Evolutionary conservation across 2,329 filamentous ascomycete species (phyloP), one percentile per base, ranked within the genome.

Genomic region (Tolypocladium sp.): DNA sequence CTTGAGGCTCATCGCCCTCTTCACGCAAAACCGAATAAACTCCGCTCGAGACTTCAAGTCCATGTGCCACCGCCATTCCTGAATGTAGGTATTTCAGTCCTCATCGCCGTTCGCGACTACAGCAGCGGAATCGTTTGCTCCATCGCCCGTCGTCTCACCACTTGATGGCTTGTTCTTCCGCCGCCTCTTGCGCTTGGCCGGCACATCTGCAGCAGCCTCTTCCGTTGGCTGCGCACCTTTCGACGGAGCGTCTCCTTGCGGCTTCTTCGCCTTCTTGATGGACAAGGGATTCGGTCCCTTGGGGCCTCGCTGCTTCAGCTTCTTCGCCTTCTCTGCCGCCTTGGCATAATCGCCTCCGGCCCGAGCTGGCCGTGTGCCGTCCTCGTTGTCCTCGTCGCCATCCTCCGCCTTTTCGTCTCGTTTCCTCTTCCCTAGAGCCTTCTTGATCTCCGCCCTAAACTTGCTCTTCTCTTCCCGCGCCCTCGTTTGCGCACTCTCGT

Each of bases 261-360:
- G 69, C 69, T 83, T 84, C 76, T 88, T 89, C 35, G 81, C 64
- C 74, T 90, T 91, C 77, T 88, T 88, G 57, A 89, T 78, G 56
- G 86, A 82, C 58, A 91, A 73, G 10, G 88, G 88, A 70, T 91
- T 91, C 1, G 87, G 87, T 25, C 82, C 85, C 70, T 89, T 90
- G 4, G 79, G 81, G 1, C 87, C 88, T 60, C 80, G 82, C 27
- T 68, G 69, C 68, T 80, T 82, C 70, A 80, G 83, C 69, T 83
- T 85, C 71, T 85, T 81, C 67, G 78, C 78, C 68, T 73, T 75
- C 60, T 73, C 67, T 27, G 54, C 62, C 2, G 57, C 73, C 8
- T 72, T 70, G 3, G 73, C 73, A 2, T 73, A 71, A 2, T 72
- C 75, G 22, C 70, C 70, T 22, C n/a, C 52, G 6, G 40, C 44